Evolutionary conservation across 768 basidiomycete genomes (phyloP).

Genomic region (Daedaleopsis sinensis): DNA sequence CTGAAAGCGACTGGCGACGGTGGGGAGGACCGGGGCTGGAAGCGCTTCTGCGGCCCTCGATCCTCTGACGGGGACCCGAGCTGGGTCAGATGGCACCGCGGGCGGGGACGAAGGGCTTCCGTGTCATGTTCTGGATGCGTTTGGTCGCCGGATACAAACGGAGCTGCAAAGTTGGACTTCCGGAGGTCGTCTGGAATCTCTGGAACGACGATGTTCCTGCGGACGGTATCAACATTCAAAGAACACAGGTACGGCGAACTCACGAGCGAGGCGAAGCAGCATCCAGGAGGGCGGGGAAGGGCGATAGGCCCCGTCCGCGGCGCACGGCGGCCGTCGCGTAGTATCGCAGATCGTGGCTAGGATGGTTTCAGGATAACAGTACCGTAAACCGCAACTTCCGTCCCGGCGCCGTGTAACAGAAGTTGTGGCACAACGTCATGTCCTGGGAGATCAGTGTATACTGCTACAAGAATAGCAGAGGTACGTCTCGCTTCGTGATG

Average conservation of each 20-base stretch:
- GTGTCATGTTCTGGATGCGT: no score
- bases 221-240: background rate
- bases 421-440: background rate
- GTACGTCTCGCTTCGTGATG: background rate
- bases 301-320: background rate
- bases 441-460: background rate
- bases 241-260: background rate
- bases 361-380: background rate
- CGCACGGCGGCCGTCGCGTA: background rate
- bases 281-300: background rate
- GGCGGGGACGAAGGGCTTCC: background rate
- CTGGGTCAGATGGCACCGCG: background rate
- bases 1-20: no score
- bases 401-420: background rate
- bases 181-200: background rate
- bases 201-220: background rate
- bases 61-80: background rate
- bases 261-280: background rate
- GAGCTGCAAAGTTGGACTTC: background rate
- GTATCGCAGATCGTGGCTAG: background rate
- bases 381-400: background rate
- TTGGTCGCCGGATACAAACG: background rate
- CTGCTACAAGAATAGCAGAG: background rate
- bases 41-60: background rate
- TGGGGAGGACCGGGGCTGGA: background rate